Evolutionary conservation across 371 early-diverging fungal genomes (phyloP), one percentile per base, ranked within the genome.

Genomic region (Zychaea mexicana): DNA sequence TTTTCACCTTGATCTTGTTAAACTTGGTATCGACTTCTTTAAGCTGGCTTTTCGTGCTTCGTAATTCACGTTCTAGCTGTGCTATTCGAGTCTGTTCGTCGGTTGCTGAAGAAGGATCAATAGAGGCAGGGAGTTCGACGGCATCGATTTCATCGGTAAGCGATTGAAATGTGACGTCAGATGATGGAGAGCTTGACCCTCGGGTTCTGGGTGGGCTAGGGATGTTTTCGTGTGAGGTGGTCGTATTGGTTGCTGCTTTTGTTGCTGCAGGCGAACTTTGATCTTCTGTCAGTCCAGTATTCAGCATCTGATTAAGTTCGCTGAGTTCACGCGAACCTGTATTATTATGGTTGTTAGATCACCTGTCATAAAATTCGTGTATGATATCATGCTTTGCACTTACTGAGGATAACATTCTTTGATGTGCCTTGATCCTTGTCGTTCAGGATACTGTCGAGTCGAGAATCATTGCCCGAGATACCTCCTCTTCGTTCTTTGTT

Each of bases 1-100:
- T 21, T 27, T 49, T 46, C 62, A 77, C 82, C 73, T 82, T 79
- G 52, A 79, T 77, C 31, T 76, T 77, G 26, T 65, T 76, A n/a
- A 79, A 76, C 49, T 82, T 77, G 17, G 57, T 59, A 26, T 77
- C 76, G 1, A 78, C 73, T 45, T 82, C 78, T 9, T 57, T 64
- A 28, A 82, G 33, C 19, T 67, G 65, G 15, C 52, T 21, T 22
- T 72, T 78, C 2, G 78, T 74, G 10, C 65, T 68, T 26, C 22
- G 61, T 26, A 79, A 52, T 42, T 76, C 76, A 27, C 53, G 56
- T 39, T 74, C 56, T 24, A 68, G 33, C 22, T 60, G 60, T 12
- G 24, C 22, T 21, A 59, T 22, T n/a, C 47, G 36, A n/a, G 13
- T 1, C 0, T 42, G 42, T 12, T 60, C 36, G 21, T 42, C 24